These are phyloP conservation scores for Nemophila menziesii DNA, from an alignment of 257 asterid species.

Conservation along the genomic window DNA sequence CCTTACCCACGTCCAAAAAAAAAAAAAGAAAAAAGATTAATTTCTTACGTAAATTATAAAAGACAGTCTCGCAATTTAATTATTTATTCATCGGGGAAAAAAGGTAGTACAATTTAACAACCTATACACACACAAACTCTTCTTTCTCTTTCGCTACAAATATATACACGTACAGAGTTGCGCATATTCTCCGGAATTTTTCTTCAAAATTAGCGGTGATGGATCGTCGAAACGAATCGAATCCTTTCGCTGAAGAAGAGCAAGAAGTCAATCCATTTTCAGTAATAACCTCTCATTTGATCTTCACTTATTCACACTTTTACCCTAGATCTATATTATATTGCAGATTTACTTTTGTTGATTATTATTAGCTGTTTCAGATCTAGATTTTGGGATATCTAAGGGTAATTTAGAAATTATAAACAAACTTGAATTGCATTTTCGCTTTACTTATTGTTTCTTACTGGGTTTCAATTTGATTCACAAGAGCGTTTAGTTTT, in stretches of 20 bases:
- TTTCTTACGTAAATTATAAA: no score
- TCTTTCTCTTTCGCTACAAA: not conserved
- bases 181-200: not conserved
- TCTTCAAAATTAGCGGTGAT: conserved; percentile 17
- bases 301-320: conserved; percentile 12
- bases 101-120: no score
- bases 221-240: conserved; percentile 81
- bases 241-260: conserved; percentile 89
- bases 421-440: not conserved
- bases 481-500: not conserved
- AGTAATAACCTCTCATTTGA: conserved; percentile 39
- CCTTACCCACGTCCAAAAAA: no score
- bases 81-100: no score
- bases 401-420: conserved; percentile 1
- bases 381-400: not conserved
- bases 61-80: no score
- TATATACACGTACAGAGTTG: not conserved
- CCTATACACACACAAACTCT: not conserved
- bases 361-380: not conserved
- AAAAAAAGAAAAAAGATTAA: no score
- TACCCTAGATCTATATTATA: conserved; percentile 14
- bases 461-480: no score
- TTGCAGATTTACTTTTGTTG: not conserved
- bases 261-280: conserved; percentile 97
- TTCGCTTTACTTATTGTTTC: not conserved